phyloP scores from a whole-genome alignment of 495 filamentous ascomycete species.

The Hypoxylon cercidicola region DNA sequence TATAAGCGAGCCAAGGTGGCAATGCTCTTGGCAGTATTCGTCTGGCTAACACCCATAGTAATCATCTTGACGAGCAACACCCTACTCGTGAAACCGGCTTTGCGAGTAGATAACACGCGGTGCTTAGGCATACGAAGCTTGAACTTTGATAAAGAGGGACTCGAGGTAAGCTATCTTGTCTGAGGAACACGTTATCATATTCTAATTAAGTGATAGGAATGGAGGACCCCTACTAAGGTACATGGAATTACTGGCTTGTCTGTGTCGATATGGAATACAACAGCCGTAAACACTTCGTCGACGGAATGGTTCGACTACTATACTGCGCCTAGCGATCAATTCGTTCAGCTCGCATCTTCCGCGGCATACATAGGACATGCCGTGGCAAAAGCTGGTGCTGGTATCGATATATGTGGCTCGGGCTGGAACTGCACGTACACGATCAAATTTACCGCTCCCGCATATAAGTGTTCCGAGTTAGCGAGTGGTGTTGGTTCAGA shows the following conservation, averaged over 20 bases:
- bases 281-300: slow-evolving; percentile 17
- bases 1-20: slow-evolving; percentile 47
- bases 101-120: slow-evolving; percentile 13
- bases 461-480: slow-evolving; percentile 50
- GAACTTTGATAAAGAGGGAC: slow-evolving; percentile 50
- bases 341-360: slow-evolving; percentile 42
- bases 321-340: slow-evolving; percentile 40
- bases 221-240: slow-evolving; percentile 44
- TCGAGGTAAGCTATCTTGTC: slow-evolving; percentile 20
- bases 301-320: slow-evolving; percentile 53
- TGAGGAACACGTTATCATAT: background rate
- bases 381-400: slow-evolving; percentile 38
- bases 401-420: slow-evolving; percentile 48
- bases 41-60: slow-evolving; percentile 50
- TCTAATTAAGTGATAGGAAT: slow-evolving; percentile 41
- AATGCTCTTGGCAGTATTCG: slow-evolving; percentile 45
- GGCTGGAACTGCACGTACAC: slow-evolving; percentile 53
- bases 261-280: slow-evolving; percentile 50
- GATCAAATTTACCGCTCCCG: slow-evolving; percentile 48
- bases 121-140: slow-evolving; percentile 48
- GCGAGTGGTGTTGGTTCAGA: slow-evolving; percentile 47
- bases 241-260: slow-evolving; percentile 44
- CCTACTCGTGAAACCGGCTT: slow-evolving; percentile 44
- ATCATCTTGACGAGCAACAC: slow-evolving; percentile 53
- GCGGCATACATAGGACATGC: slow-evolving; percentile 47